phyloP scores from a whole-genome alignment of 345 rosid species.

The Arabidopsis thaliana region DNA sequence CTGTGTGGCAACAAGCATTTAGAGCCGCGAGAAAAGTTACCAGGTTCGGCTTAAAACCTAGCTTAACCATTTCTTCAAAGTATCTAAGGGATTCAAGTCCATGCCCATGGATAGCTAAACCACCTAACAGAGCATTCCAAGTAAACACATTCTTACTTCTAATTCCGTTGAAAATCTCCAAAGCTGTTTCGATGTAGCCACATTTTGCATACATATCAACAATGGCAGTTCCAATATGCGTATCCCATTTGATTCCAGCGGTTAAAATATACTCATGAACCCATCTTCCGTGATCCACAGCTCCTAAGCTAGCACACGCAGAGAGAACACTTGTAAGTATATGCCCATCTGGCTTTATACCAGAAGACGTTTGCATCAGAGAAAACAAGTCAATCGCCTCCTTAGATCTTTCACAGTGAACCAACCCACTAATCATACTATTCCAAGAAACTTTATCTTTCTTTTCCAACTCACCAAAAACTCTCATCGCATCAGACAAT shows the following conservation, averaged over 20 bases:
- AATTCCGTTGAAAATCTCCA: constrained; percentile 45
- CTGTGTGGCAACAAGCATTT: constrained; percentile 52
- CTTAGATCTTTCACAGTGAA: constrained; percentile 46
- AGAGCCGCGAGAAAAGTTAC: constrained; percentile 55
- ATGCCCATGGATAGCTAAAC: constrained; percentile 55
- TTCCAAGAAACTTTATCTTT: constrained; percentile 61
- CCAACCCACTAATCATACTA: constrained; percentile 53
- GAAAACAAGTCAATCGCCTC: constrained; percentile 51
- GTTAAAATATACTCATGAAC: constrained; percentile 51
- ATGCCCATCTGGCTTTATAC: constrained; percentile 49
- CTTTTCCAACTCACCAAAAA: constrained; percentile 46
- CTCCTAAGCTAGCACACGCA: constrained; percentile 57
- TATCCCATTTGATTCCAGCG: constrained; percentile 49
- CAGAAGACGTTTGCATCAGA: constrained; percentile 47
- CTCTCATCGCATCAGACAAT: constrained; percentile 47
- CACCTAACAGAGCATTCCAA: constrained; percentile 53
- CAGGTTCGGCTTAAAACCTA: constrained; percentile 50
- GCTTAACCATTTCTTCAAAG: constrained; percentile 50
- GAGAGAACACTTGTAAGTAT: constrained; percentile 57
- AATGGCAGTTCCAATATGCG: constrained; percentile 49
- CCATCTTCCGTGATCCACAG: constrained; percentile 58
- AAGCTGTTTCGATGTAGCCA: constrained; percentile 53
- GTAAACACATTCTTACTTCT: constrained; percentile 49
- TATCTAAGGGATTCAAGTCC: constrained; percentile 44
- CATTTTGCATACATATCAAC: constrained; percentile 59